A percentile compares a stretch with the other conserved stretches of the same genome.
These are phyloP conservation scores for Alternaria incomplexa DNA, from an alignment of 2,329 filamentous ascomycete species.

Conservation along the genomic window DNA sequence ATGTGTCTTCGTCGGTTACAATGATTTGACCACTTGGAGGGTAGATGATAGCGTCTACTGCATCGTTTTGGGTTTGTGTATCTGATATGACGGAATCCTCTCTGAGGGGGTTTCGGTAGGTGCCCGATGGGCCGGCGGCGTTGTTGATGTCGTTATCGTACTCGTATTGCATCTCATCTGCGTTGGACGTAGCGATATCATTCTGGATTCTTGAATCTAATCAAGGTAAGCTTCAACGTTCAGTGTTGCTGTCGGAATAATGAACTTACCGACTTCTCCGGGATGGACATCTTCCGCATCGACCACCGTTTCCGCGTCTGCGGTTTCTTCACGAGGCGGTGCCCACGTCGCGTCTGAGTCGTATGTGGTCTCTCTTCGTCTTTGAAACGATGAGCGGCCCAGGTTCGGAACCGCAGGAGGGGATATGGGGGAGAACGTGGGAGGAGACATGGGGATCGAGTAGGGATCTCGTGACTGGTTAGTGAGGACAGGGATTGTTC, in stretches of 20 bases:
- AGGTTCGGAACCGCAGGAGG: background rate
- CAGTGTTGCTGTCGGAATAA: background rate
- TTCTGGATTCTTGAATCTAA: background rate
- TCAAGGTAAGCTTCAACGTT: background rate
- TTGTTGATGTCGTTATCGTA: background rate
- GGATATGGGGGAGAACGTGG: background rate
- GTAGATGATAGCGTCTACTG: background rate
- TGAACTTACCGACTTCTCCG: slow-evolving; percentile 5
- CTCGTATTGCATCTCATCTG: background rate
- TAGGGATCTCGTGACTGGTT: slow-evolving; percentile 4
- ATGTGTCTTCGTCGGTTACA: background rate
- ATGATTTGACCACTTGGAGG: background rate
- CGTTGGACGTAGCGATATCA: background rate
- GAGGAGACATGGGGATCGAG: slow-evolving; percentile 7
- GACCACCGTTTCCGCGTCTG: slow-evolving; percentile 13
- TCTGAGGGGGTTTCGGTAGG: slow-evolving; percentile 5
- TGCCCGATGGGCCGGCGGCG: slow-evolving; percentile 18
- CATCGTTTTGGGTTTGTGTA: background rate
- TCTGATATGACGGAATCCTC: slow-evolving; percentile 17
- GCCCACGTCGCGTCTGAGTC: slow-evolving; percentile 6
- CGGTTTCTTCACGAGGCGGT: slow-evolving; percentile 3
- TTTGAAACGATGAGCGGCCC: background rate
- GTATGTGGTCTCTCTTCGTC: background rate
- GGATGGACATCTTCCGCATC: slow-evolving; percentile 4
- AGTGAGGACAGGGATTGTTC: background rate